Conservation (phyloP, 2,329 filamentous ascomycete genomes). For the Dactylellina leptospora region DNA sequence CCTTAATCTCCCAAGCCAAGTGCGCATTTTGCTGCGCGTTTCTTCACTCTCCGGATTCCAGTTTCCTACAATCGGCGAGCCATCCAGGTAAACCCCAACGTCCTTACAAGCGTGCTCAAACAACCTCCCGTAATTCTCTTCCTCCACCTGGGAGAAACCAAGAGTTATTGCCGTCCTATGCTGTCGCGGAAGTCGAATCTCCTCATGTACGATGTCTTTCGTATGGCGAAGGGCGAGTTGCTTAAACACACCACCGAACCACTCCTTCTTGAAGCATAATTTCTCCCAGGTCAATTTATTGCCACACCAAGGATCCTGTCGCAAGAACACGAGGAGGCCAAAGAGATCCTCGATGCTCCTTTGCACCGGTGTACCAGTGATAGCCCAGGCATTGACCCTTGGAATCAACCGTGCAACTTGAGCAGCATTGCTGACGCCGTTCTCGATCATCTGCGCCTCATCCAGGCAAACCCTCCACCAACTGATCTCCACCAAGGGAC, state of each 20-base stretch:
- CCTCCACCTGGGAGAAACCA: constrained; percentile 89
- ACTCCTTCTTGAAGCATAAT: constrained; percentile 69
- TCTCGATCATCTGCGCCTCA: constrained; percentile 93
- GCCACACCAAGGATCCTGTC: constrained; percentile 77
- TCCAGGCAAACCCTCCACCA: constrained; percentile 88
- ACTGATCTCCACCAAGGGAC: constrained; percentile 79
- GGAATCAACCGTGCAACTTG: constrained; percentile 81
- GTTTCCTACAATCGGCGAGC: constrained; percentile 59
- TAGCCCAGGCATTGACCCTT: constrained; percentile 85
- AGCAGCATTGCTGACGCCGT: constrained; percentile 82
- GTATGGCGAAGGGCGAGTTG: constrained; percentile 82
- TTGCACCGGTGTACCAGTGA: constrained; percentile 88
- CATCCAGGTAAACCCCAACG: constrained; percentile 70
- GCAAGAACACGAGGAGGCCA: constrained; percentile 82
- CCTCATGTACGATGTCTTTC: constrained; percentile 79
- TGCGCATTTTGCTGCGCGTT: constrained; percentile 76
- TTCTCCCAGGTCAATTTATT: constrained; percentile 73
- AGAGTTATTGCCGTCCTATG: constrained; percentile 77
- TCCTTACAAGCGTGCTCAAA: constrained; percentile 78
- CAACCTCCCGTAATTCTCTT: constrained; percentile 82
- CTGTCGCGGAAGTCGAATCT: constrained; percentile 81
- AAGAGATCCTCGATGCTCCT: constrained; percentile 69
- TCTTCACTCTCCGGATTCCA: constrained; percentile 72
- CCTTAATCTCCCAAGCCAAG: constrained; percentile 78
- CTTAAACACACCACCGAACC: constrained; percentile 75